These are phyloP conservation scores for Sporothrix luriei DNA, from an alignment of 2,329 filamentous ascomycete species.

Conservation along the genomic window DNA sequence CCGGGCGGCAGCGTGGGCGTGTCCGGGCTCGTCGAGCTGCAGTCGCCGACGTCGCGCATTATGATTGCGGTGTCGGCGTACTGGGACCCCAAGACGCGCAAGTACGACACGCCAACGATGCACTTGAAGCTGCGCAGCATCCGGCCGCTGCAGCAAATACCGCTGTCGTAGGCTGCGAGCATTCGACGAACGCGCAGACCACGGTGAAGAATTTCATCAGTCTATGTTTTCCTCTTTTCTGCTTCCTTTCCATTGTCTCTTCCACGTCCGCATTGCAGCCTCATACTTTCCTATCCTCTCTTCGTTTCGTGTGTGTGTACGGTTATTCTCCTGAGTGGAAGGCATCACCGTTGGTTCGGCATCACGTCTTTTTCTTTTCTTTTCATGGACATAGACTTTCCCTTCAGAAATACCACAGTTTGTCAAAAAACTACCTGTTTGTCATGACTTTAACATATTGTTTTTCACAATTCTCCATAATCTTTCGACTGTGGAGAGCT, in stretches of 20 bases:
- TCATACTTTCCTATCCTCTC: conserved; percentile 4
- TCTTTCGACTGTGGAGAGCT: too few relatives aligned
- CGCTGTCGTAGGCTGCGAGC: conserved; percentile 29
- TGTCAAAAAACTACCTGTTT: neutral
- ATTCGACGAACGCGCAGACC: neutral
- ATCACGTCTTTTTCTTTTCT: neutral
- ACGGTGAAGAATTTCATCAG: neutral
- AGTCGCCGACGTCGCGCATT: conserved; percentile 51
- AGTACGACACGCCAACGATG: conserved; percentile 47
- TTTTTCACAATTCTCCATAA: too few relatives aligned
- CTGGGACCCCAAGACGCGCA: conserved; percentile 59
- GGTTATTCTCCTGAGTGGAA: neutral
- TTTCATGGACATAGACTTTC: conserved; percentile 12
- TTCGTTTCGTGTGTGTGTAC: conserved; percentile 15
- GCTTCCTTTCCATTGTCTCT: neutral
- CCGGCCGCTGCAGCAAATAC: conserved; percentile 47
- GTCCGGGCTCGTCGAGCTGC: conserved; percentile 58
- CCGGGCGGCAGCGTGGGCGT: conserved; percentile 57
- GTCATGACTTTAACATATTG: too few relatives aligned
- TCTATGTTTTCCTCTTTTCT: conserved; percentile 13
- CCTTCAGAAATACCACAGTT: neutral
- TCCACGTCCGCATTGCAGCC: neutral
- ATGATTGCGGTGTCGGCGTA: conserved; percentile 56
- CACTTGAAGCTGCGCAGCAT: conserved; percentile 49
- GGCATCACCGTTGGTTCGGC: conserved; percentile 22